phyloP scores from a whole-genome alignment of 75 land plant species.

The Sequoia sempervirens region DNA sequence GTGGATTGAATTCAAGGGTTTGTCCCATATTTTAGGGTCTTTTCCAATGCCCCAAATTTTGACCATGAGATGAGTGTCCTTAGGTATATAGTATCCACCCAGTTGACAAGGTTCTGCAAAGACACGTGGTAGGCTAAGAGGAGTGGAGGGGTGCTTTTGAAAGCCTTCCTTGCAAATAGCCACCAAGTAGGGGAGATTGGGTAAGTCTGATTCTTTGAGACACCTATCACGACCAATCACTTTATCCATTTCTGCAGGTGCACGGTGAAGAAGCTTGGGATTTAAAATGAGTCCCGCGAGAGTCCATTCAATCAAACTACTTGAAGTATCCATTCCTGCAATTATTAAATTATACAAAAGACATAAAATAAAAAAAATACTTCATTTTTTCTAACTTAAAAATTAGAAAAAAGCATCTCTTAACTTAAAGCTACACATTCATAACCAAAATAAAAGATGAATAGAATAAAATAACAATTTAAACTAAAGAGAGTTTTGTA shows the following conservation, averaged over 20 bases:
- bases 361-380: no score
- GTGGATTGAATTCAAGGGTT: slow-evolving; percentile 27
- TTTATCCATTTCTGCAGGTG: neutral
- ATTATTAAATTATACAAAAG: neutral
- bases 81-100: slow-evolving; percentile 25
- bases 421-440: no score
- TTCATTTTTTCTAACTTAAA: no score
- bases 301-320: neutral
- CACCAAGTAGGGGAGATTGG: neutral
- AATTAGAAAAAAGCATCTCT: no score
- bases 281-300: neutral
- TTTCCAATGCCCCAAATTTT: slow-evolving; percentile 32
- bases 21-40: slow-evolving; percentile 22
- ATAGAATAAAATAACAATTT: no score
- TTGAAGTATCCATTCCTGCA: neutral
- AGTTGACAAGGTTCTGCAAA: slow-evolving; percentile 11
- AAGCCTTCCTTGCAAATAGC: neutral
- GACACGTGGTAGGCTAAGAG: slow-evolving; percentile 22
- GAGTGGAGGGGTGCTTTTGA: slow-evolving; percentile 22
- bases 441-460: no score
- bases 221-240: neutral
- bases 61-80: slow-evolving; percentile 14
- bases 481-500: no score
- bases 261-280: neutral
- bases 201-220: neutral